Evolutionary conservation across 1,139 yeast species (phyloP).

Genomic region (Sugiyamaella paludigena): DNA sequence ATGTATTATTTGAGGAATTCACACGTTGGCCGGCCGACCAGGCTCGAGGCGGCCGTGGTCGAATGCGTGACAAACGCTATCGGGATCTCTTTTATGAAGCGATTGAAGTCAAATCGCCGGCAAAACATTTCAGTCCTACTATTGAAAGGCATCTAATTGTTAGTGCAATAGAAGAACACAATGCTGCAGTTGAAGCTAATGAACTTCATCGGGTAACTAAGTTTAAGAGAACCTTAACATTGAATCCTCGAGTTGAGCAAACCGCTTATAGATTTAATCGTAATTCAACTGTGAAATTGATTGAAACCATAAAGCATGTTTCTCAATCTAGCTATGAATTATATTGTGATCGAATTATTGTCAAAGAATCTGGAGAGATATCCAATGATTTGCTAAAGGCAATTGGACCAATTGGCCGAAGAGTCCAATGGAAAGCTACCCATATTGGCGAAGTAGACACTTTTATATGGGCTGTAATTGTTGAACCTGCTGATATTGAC

Average conservation of each 20-base stretch:
- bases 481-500: constrained; percentile 23
- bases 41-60: constrained; percentile 34
- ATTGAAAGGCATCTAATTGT: constrained; percentile 35
- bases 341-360: neutral
- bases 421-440: constrained; percentile 30
- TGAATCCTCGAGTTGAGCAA: neutral
- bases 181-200: constrained; percentile 25
- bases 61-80: constrained; percentile 23
- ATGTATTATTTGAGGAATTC: constrained; percentile 37
- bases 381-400: neutral
- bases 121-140: constrained; percentile 35
- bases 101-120: constrained; percentile 34
- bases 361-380: neutral
- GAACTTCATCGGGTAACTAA: constrained; percentile 15
- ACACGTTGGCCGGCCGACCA: constrained; percentile 30
- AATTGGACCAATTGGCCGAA: constrained; percentile 3
- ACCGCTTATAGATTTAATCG: neutral
- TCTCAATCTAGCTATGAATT: neutral
- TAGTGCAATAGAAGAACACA: constrained; percentile 35
- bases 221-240: constrained; percentile 17
- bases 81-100: constrained; percentile 28
- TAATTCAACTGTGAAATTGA: constrained; percentile 15
- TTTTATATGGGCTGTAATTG: constrained; percentile 30
- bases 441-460: constrained; percentile 29
- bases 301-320: constrained; percentile 2